Evolutionary conservation across 495 filamentous ascomycete genomes (phyloP), one percentile per base, ranked within the genome.

Genomic region (Astrocystis sublimbata): DNA sequence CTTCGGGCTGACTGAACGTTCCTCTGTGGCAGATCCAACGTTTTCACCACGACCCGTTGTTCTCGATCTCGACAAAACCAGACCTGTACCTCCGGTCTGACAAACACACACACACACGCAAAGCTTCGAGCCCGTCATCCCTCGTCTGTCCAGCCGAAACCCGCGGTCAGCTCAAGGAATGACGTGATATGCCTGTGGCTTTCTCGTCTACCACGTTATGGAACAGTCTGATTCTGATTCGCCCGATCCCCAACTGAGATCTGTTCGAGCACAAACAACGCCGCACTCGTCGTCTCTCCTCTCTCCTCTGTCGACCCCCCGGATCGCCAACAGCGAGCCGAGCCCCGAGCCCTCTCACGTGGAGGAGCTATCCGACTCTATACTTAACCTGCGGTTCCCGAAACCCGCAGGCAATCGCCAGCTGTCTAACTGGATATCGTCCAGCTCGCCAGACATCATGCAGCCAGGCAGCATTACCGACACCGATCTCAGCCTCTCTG

Each of bases 391-490:
- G 40, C 79, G 76, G 58, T 84, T 83, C 54, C 83, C 81, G 55
- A 74, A 65, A 47, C 79, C 80, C 6, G 71, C 74, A 53, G 80
- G 77, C 59, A 82, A 76, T 60, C 70, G 77, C 38, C 69, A 76
- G 24, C 74, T 85, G 17, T 80, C 77, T 65, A 76, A 73, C 71
- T 85, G 81, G 80, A 67, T 85, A 30, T 79, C 78, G 1, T 76
- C 71, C 46, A 82, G 77, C 61, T 74, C 75, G n/a, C 77, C 79
- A 26, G 73, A 79, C 64, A 79, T 79, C 33, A 79, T 80, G 75
- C 76, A 80, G 49, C 65, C 71, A 4, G 70, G 73, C 58, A 77
- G 49, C 60, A 70, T 79, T 53, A 59, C 59, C 36, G 74, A 74
- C 38, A 77, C 77, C 30, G 75, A 78, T 35, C 70, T 71, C 58